A percentile compares a stretch with the other conserved stretches of the same genome.
Conservation (phyloP, 306 rosid genomes). For the Dicorynia guianensis region DNA sequence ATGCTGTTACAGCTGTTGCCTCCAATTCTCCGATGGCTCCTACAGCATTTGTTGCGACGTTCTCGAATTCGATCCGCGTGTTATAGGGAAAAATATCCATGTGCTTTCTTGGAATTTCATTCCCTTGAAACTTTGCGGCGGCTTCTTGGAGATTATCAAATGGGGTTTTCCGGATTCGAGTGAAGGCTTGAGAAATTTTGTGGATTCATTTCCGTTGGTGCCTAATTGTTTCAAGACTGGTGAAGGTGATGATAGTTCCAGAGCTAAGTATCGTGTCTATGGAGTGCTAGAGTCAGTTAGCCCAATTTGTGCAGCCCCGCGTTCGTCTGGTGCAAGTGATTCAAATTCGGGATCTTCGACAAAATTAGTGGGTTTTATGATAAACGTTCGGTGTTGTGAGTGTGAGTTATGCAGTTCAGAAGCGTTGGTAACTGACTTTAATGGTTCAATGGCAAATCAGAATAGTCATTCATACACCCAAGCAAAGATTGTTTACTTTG, state of each 20-base stretch:
- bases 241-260: slow-evolving; percentile 30
- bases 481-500: slow-evolving; percentile 60
- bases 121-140: slow-evolving; percentile 54
- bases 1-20: slow-evolving; percentile 63
- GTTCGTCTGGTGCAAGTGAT: slow-evolving; percentile 43
- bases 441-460: slow-evolving; percentile 39
- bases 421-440: slow-evolving; percentile 33
- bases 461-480: slow-evolving; percentile 61
- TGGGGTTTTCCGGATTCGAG: slow-evolving; percentile 60
- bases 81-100: slow-evolving; percentile 53
- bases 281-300: slow-evolving; percentile 70
- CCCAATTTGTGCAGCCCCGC: slow-evolving; percentile 63
- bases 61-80: slow-evolving; percentile 53
- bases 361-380: slow-evolving; percentile 65
- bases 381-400: slow-evolving; percentile 61
- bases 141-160: slow-evolving; percentile 78
- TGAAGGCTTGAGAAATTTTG: slow-evolving; percentile 12
- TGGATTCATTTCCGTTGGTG: slow-evolving; percentile 42
- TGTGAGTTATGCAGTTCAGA: slow-evolving; percentile 64
- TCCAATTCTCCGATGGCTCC: slow-evolving; percentile 75
- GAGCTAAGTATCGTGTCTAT: slow-evolving; percentile 46
- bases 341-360: slow-evolving; percentile 39
- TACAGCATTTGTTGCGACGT: slow-evolving; percentile 80
- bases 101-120: slow-evolving; percentile 83
- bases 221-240: slow-evolving; percentile 18